These are phyloP conservation scores for Apiospora sp. DNA, from an alignment of 2,329 filamentous ascomycete genomes.

Conservation along the genomic window DNA sequence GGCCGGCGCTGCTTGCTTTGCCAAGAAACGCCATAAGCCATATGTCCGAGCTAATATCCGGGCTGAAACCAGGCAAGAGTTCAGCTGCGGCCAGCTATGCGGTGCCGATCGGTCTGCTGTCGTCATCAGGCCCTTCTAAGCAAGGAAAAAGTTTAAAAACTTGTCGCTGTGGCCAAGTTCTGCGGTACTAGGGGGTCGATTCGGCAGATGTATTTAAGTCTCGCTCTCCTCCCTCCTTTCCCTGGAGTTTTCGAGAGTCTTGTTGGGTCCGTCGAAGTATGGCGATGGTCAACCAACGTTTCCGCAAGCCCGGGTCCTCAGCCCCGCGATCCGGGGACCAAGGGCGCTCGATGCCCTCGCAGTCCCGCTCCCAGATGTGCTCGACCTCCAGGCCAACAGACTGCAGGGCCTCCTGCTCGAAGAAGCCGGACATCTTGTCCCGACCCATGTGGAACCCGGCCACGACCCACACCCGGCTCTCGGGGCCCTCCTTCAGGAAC, in stretches of 20 bases:
- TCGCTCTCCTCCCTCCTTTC: neutral
- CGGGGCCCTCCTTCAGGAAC: conserved; percentile 57
- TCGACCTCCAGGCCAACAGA: conserved; percentile 66
- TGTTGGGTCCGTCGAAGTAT: conserved; percentile 51
- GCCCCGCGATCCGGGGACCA: conserved; percentile 68
- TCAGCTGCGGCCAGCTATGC: neutral
- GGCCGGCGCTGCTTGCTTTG: neutral
- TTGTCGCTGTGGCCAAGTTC: neutral
- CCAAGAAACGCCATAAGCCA: conserved; percentile 9
- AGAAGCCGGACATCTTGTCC: conserved; percentile 71
- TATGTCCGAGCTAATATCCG: neutral
- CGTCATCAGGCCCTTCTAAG: neutral
- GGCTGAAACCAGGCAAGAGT: neutral
- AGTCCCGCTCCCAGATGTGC: conserved; percentile 74
- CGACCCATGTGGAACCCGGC: conserved; percentile 78
- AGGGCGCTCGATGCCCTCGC: conserved; percentile 65
- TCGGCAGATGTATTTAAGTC: neutral
- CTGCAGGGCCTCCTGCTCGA: conserved; percentile 55
- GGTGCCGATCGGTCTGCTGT: neutral
- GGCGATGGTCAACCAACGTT: conserved; percentile 74
- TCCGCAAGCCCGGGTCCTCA: conserved; percentile 69
- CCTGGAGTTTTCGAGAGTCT: neutral
- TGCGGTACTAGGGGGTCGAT: neutral
- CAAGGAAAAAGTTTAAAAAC: neutral
- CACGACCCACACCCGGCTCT: conserved; percentile 68